These are phyloP conservation scores for Pestalotiopsis sp. DNA, from an alignment of 2,329 filamentous ascomycete genomes.

Conservation along the genomic window DNA sequence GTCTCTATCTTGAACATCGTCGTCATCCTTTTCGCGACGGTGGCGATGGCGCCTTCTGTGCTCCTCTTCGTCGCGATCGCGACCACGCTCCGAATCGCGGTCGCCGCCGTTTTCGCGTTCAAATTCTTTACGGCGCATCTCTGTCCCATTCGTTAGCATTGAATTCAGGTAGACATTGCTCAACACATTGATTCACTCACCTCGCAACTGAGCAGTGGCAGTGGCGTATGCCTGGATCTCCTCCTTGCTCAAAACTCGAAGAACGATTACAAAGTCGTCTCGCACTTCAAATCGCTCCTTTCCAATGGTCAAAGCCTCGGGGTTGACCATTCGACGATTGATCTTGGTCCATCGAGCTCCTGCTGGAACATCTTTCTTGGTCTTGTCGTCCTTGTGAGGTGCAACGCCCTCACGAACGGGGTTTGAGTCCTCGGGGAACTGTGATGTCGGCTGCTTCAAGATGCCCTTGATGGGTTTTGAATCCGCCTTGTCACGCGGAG, in stretches of 20 bases:
- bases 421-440: conserved; percentile 85
- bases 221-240: conserved; percentile 88
- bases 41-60: conserved; percentile 28
- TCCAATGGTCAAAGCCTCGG: conserved; percentile 81
- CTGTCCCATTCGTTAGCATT: conserved; percentile 31
- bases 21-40: conserved; percentile 33
- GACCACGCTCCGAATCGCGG: conserved; percentile 22
- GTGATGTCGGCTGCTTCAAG: conserved; percentile 76
- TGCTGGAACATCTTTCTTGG: conserved; percentile 70
- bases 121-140: conserved; percentile 43
- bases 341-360: conserved; percentile 95
- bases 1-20: conserved; percentile 27
- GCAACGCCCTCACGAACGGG: conserved; percentile 88
- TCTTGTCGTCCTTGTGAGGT: conserved; percentile 86
- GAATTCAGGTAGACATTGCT: conserved; percentile 29
- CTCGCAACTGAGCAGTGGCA: conserved; percentile 80
- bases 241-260: conserved; percentile 83
- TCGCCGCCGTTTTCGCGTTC: conserved; percentile 31
- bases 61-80: conserved; percentile 34
- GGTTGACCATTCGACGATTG: conserved; percentile 84
- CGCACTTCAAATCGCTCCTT: conserved; percentile 90
- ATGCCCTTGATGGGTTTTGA: conserved; percentile 80
- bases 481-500: conserved; percentile 65
- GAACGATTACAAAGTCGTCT: conserved; percentile 91
- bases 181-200: conserved; percentile 47